phyloP scores from a whole-genome alignment of 106 monocot species.

The Posidonia australis region DNA sequence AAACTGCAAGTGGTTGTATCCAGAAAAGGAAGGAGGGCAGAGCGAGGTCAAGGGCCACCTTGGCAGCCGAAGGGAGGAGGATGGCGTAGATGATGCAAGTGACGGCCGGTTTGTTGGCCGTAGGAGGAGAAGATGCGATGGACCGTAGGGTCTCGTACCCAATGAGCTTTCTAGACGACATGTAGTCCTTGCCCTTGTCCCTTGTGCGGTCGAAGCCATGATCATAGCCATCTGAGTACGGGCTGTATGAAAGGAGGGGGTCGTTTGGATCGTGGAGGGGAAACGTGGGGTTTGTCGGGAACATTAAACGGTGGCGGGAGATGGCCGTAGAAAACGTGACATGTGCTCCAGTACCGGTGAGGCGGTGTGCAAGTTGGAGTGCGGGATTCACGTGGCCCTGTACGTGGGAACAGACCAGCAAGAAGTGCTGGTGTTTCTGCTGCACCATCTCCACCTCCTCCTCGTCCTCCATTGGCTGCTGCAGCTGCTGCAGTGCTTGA shows the following conservation, averaged over 20 bases:
- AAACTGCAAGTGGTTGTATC: constrained; percentile 18
- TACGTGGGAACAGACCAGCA: constrained; percentile 7
- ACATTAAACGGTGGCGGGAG: constrained; percentile 16
- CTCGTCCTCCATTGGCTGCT: not conserved
- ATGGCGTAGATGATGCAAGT: constrained; percentile 20
- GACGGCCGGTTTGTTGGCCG: constrained; percentile 1
- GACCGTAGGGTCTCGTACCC: not conserved
- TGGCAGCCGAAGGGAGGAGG: constrained; percentile 12
- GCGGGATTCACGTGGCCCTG: constrained; percentile 21
- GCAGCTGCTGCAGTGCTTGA: too few species aligned
- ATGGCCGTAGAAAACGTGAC: constrained; percentile 20
- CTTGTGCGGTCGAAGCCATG: constrained; percentile 7
- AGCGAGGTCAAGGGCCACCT: constrained; percentile 7
- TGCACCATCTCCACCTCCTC: not conserved
- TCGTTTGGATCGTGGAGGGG: not conserved
- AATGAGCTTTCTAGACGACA: constrained; percentile 1
- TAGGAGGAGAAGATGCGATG: not conserved
- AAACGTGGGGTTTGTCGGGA: not conserved
- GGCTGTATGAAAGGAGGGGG: constrained; percentile 25
- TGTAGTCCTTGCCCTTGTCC: constrained; percentile 3
- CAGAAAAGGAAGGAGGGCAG: constrained; percentile 10
- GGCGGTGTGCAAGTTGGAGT: constrained; percentile 8
- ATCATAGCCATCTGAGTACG: constrained; percentile 57
- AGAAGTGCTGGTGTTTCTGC: constrained; percentile 9
- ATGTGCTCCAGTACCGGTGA: constrained; percentile 3